phyloP scores from a whole-genome alignment of 1,139 yeast species.

The Yamadazyma mexicana region DNA sequence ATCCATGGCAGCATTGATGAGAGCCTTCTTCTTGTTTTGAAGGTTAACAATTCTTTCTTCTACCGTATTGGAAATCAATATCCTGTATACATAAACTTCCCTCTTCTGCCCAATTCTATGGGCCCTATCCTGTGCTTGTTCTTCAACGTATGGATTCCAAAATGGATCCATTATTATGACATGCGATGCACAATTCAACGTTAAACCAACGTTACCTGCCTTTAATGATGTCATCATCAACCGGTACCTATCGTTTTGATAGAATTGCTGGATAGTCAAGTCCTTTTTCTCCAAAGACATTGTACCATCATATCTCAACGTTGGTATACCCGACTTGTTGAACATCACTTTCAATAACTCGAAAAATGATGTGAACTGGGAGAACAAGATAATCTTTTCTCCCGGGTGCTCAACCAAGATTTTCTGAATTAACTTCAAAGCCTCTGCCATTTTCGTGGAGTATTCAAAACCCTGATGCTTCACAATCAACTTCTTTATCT shows the following conservation, averaged over 20 bases:
- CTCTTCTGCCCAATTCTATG: conserved; percentile 87
- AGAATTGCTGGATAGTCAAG: conserved; percentile 60
- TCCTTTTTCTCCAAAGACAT: conserved; percentile 71
- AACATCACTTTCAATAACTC: conserved; percentile 66
- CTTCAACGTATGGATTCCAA: conserved; percentile 97
- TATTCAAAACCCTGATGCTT: conserved; percentile 36
- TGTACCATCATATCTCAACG: conserved; percentile 75
- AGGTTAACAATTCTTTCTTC: conserved; percentile 83
- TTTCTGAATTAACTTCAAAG: conserved; percentile 44
- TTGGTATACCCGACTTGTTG: conserved; percentile 43
- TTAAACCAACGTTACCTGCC: conserved; percentile 92
- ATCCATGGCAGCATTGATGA: conserved; percentile 77
- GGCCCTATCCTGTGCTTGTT: conserved; percentile 94
- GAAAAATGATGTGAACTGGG: conserved; percentile 81
- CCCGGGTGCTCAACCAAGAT: conserved; percentile 43
- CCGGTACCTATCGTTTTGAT: conserved; percentile 44
- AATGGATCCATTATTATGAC: conserved; percentile 90
- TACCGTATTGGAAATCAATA: conserved; percentile 66
- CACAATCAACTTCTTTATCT: conserved; percentile 27
- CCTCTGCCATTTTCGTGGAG: conserved; percentile 57
- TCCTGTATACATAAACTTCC: conserved; percentile 71
- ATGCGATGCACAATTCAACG: conserved; percentile 90
- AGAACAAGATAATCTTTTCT: conserved; percentile 75
- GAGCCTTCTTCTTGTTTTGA: conserved; percentile 69
- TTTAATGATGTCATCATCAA: conserved; percentile 74